These are phyloP conservation scores for Chlamydomonas sp. DNA, from an alignment of 139 green algal species.

Conservation along the genomic window DNA sequence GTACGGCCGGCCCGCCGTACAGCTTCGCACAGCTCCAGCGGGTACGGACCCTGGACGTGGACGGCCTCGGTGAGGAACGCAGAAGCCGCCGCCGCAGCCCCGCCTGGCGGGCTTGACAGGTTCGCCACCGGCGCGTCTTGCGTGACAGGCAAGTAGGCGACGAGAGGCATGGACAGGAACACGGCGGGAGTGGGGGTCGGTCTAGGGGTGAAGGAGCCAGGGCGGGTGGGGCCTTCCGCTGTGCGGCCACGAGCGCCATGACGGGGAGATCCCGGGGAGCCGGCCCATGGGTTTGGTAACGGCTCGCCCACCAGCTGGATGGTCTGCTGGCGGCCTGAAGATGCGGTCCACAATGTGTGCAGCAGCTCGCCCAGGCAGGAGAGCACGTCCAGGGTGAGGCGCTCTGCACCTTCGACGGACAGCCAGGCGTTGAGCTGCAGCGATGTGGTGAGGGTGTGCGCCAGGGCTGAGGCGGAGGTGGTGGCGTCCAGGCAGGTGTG, in stretches of 20 bases:
- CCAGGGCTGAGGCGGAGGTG: background rate
- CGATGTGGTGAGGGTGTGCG: background rate
- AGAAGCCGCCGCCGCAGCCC: background rate
- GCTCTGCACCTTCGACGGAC: constrained; percentile 37
- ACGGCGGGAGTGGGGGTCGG: constrained; percentile 16
- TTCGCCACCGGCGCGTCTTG: constrained; percentile 4
- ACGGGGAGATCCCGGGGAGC: too few relatives aligned
- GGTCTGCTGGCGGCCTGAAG: background rate
- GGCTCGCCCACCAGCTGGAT: constrained; percentile 19
- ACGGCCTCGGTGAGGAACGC: constrained; percentile 26
- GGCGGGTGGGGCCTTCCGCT: too few relatives aligned
- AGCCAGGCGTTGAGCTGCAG: constrained; percentile 42
- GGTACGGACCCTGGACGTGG: constrained; percentile 3
- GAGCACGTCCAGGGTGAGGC: constrained; percentile 34
- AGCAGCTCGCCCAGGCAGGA: constrained; percentile 42
- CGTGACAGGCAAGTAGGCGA: constrained; percentile 1
- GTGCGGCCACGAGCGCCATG: too few relatives aligned
- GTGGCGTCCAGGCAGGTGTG: constrained; percentile 5
- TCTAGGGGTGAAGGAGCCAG: too few relatives aligned
- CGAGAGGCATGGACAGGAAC: constrained; percentile 38
- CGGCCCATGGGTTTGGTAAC: constrained; percentile 28
- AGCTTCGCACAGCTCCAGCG: constrained; percentile 31
- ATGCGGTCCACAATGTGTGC: constrained; percentile 27
- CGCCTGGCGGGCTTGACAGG: background rate
- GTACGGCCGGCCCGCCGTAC: constrained; percentile 17